phyloP scores from a whole-genome alignment of 2,329 filamentous ascomycete species.

The Venturia effusa region DNA sequence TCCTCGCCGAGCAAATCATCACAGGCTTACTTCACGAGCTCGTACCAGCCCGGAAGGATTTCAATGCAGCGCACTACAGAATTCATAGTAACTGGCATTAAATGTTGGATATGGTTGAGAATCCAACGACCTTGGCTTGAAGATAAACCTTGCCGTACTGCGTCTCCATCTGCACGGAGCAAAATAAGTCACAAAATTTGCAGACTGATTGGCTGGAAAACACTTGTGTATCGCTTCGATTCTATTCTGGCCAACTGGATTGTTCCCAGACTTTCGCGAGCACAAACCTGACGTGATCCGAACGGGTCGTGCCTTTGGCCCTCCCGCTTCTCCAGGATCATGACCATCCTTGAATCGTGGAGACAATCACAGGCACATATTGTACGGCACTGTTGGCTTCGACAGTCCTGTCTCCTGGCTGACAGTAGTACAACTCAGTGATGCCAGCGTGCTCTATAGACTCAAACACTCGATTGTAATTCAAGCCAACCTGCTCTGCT shows the following conservation, averaged over 20 bases:
- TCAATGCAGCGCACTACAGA: neutral
- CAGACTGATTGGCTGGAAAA: neutral
- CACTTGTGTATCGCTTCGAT: neutral
- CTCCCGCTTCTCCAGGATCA: neutral
- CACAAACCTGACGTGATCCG: neutral
- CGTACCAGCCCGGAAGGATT: neutral
- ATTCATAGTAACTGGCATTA: neutral
- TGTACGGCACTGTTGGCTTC: neutral
- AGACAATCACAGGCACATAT: neutral
- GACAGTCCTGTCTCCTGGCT: constrained; percentile 2
- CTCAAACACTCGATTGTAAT: constrained; percentile 60
- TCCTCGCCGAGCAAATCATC: neutral
- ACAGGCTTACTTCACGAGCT: neutral
- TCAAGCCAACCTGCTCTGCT: constrained; percentile 74
- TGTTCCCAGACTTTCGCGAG: neutral
- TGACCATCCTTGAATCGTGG: neutral
- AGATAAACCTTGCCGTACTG: neutral
- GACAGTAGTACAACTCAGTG: constrained; percentile 38
- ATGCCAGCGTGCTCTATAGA: constrained; percentile 62
- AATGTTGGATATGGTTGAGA: neutral
- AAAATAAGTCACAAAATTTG: neutral
- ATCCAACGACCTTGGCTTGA: neutral
- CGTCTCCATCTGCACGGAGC: neutral
- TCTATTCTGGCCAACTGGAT: neutral
- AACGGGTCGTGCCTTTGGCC: neutral